phyloP scores from a whole-genome alignment of 192 early-diverging fungal genomes.

The Entomortierella lignicola region DNA sequence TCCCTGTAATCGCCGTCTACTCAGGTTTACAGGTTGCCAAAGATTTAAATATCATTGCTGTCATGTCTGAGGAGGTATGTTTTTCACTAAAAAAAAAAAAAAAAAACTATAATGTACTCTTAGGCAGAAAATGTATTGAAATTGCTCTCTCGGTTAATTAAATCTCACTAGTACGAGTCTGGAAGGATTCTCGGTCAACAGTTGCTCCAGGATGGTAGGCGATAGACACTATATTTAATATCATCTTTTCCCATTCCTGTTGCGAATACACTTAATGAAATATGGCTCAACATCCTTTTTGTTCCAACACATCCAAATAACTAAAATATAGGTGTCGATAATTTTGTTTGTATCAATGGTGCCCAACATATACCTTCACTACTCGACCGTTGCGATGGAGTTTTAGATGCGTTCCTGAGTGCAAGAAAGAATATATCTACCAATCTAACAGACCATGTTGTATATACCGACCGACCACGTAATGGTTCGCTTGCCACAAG shows the following conservation, averaged over 20 bases:
- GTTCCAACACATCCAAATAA: too few relatives aligned
- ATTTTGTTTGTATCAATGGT: constrained; percentile 46
- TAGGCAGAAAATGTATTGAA: too few relatives aligned
- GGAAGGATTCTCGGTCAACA: constrained; percentile 34
- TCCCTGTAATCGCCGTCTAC: constrained; percentile 45
- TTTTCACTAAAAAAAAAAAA: background rate
- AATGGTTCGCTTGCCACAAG: constrained; percentile 4
- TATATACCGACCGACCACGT: background rate
- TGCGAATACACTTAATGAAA: too few relatives aligned
- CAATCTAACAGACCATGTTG: constrained; percentile 21
- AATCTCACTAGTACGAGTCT: constrained; percentile 15
- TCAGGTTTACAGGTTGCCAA: constrained; percentile 36
- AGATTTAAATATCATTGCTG: constrained; percentile 27
- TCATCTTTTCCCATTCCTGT: too few relatives aligned
- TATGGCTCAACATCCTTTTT: too few relatives aligned
- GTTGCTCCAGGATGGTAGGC: constrained; percentile 25
- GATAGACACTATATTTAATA: too few relatives aligned
- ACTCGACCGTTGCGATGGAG: constrained; percentile 40
- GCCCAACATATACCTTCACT: constrained; percentile 4
- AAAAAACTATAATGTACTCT: background rate
- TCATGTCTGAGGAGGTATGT: constrained; percentile 46
- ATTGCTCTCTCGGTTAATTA: too few relatives aligned
- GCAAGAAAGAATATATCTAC: constrained; percentile 5
- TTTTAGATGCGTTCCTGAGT: constrained; percentile 18
- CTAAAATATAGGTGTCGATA: constrained; percentile 37